phyloP scores from a whole-genome alignment of 1,284 basidiomycete species.

The Microbotryum silenes-acaulis region DNA sequence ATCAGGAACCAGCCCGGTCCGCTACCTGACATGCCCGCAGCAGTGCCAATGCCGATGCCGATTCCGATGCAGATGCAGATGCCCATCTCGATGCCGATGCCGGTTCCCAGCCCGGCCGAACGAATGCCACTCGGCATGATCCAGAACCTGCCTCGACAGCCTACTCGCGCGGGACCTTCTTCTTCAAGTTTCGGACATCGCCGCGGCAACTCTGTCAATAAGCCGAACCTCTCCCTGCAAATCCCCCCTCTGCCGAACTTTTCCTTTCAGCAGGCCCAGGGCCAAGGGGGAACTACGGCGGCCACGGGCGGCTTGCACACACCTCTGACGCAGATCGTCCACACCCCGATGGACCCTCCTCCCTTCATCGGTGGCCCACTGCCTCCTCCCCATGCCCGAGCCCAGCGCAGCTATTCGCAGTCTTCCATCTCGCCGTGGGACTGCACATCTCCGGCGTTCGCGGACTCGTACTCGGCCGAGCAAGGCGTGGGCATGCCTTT shows the following conservation, averaged over 20 bases:
- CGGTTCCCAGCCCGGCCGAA: background rate
- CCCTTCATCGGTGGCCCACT: slow-evolving; percentile 5
- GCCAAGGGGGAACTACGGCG: background rate
- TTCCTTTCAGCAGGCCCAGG: background rate
- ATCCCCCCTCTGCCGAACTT: slow-evolving; percentile 28
- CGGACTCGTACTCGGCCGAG: too few relatives aligned
- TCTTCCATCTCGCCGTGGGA: background rate
- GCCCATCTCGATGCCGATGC: background rate
- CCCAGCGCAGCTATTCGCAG: background rate
- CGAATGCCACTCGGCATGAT: background rate
- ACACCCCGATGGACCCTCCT: slow-evolving; percentile 25
- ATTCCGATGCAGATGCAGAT: background rate
- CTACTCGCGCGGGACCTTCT: background rate
- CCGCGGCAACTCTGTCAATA: slow-evolving; percentile 1
- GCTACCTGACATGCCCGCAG: background rate
- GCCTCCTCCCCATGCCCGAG: background rate
- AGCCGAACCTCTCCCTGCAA: slow-evolving; percentile 25
- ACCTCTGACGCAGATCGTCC: slow-evolving; percentile 24
- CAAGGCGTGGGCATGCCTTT: too few relatives aligned
- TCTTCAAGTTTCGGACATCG: background rate
- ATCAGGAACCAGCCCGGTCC: background rate
- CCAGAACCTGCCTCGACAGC: background rate
- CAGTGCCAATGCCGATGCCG: background rate
- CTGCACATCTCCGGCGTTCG: background rate
- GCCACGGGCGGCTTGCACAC: background rate